Base-by-base conservation (phyloP, 2,329 filamentous ascomycete species). In the Pseudopyricularia javanii region DNA sequence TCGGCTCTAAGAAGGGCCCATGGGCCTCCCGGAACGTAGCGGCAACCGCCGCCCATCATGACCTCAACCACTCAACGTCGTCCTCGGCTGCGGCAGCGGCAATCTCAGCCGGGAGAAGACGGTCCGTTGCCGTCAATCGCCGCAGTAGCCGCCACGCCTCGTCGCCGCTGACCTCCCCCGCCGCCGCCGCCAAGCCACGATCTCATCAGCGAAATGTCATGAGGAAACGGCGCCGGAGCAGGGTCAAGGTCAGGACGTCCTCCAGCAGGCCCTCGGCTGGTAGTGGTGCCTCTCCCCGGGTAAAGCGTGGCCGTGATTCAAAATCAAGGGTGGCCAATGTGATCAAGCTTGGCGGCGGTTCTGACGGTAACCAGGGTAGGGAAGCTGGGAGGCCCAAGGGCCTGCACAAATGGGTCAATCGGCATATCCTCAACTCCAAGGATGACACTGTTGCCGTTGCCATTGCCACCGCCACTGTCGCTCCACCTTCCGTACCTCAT, bases 161-260 rank as follows among this genome's bases (percentile, higher is more conserved):
- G 61, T 65, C 51, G 61, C 63, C 45, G 55, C 66, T 55, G 60
- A 65, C 56, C 63, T 62, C 56, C 63, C 63, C 55, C 62, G 59
- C 53, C 60, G 59, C 53, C 60, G 55, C 65, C 15, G 58, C 61
- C 48, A 66, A 58, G 37, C 58, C 66, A 15, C 63, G 64, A 50
- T 62, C 61, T n/a, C 63, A 62, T 40, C 70, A 72, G 57, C 65
- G 64, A 40, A 64, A 64, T 24, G 63, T 67, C 30, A 62, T 65
- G 43, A 63, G 59, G 14, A 66, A 62, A 30, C 51, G 50, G 54
- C 62, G 63, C 52, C 62, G 63, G 26, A 58, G 64, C 51, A 66
- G 61, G 50, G 66, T 68, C 49, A 67, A 67, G 49, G 63, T 68
- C 51, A 28, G 40, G 22, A 26, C 40, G 15, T 63, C 62, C 1